Evolutionary conservation across 2,329 filamentous ascomycete species (phyloP).

Genomic region (Allantophomopsis cytisporea): DNA sequence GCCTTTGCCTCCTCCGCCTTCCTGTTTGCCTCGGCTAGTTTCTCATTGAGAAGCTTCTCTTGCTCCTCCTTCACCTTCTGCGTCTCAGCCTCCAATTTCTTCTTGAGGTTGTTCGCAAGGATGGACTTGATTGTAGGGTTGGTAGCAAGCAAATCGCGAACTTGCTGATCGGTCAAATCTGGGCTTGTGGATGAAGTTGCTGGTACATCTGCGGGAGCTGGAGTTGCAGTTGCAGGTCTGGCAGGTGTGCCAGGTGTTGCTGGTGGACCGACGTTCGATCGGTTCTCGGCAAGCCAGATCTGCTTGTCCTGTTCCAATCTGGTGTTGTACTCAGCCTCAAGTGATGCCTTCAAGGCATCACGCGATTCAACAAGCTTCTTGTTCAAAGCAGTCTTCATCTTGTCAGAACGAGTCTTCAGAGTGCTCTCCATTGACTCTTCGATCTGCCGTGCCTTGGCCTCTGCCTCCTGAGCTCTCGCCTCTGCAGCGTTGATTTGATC

Average conservation of each 20-base stretch:
- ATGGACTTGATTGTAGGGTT: constrained; percentile 45
- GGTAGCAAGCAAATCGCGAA: constrained; percentile 37
- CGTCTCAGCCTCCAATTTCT: constrained; percentile 54
- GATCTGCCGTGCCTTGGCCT: constrained; percentile 40
- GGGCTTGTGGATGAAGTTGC: constrained; percentile 10
- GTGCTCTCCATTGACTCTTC: constrained; percentile 47
- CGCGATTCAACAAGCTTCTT: constrained; percentile 49
- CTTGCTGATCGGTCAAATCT: constrained; percentile 37
- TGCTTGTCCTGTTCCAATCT: constrained; percentile 48
- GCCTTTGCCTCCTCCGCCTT: constrained; percentile 13
- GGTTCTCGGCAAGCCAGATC: constrained; percentile 44
- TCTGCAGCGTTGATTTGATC: constrained; percentile 46
- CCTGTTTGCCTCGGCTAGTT: constrained; percentile 38
- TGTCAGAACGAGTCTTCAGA: constrained; percentile 51
- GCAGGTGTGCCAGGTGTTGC: constrained; percentile 24
- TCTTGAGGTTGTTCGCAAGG: constrained; percentile 49
- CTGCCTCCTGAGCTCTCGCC: constrained; percentile 47
- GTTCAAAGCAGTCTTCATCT: constrained; percentile 55
- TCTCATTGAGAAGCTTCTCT: constrained; percentile 30
- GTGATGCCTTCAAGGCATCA: constrained; percentile 36
- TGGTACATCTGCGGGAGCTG: constrained; percentile 8
- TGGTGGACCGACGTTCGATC: constrained; percentile 3
- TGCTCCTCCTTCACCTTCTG: constrained; percentile 41
- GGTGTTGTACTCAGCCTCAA: constrained; percentile 29
- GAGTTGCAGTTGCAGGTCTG: constrained; percentile 17